A percentile compares a stretch with the other conserved stretches of the same genome.
phyloP scores from a whole-genome alignment of 805 yeast species.

The Starmera amethionina region DNA sequence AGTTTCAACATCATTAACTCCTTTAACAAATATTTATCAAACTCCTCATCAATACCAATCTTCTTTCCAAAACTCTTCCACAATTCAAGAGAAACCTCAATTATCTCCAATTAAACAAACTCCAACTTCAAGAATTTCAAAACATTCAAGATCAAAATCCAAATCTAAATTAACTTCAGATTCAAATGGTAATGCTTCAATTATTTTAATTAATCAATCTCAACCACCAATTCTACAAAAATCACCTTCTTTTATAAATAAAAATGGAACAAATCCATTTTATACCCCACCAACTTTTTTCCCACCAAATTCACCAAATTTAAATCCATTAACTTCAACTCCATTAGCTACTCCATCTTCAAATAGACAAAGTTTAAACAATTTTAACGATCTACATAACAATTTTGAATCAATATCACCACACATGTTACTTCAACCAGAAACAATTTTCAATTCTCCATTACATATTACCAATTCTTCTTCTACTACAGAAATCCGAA shows the following conservation, averaged over 20 bases:
- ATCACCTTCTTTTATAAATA: constrained; percentile 20
- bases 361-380: background rate
- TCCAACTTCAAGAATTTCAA: constrained; percentile 17
- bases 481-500: constrained; percentile 6
- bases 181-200: constrained; percentile 19
- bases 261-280: constrained; percentile 33
- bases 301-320: constrained; percentile 24
- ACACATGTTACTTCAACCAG: constrained; percentile 11
- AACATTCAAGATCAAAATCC: constrained; percentile 32
- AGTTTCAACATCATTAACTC: constrained; percentile 21
- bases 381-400: background rate
- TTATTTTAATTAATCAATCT: constrained; percentile 8
- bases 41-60: constrained; percentile 8
- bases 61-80: constrained; percentile 3
- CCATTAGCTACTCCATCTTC: constrained; percentile 17
- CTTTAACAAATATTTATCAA: constrained; percentile 19
- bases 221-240: constrained; percentile 14
- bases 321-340: constrained; percentile 10
- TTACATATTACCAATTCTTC: no score
- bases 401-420: constrained; percentile 14
- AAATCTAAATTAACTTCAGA: constrained; percentile 31
- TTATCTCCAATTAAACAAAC: constrained; percentile 2
- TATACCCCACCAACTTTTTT: constrained; percentile 35
- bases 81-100: constrained; percentile 3
- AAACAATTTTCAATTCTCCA: background rate